Conservation (phyloP, 805 yeast species). For the Lachancea cidri region DNA sequence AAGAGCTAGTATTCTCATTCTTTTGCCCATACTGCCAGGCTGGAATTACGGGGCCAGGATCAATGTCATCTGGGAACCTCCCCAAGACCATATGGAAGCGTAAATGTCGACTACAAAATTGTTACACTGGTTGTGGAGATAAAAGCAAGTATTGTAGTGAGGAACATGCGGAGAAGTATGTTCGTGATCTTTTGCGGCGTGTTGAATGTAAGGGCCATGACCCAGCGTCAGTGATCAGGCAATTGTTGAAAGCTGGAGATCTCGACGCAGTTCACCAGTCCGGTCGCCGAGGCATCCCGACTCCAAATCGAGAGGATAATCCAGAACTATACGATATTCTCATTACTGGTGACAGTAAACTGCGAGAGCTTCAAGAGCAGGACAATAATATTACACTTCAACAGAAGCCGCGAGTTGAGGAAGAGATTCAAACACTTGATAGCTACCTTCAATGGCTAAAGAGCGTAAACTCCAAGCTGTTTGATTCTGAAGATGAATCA, state of each 20-base stretch:
- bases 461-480: constrained; percentile 18
- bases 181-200: constrained; percentile 11
- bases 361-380: constrained; percentile 15
- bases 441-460: constrained; percentile 32
- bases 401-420: constrained; percentile 13
- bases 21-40: constrained; percentile 69
- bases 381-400: constrained; percentile 10
- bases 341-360: constrained; percentile 12
- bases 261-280: constrained; percentile 14
- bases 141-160: constrained; percentile 68
- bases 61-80: constrained; percentile 12
- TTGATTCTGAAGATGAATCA: constrained; percentile 1
- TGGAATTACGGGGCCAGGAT: constrained; percentile 35
- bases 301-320: constrained; percentile 12
- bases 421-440: constrained; percentile 13
- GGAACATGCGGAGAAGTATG: constrained; percentile 54
- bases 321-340: constrained; percentile 16
- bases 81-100: constrained; percentile 67
- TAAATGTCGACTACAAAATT: constrained; percentile 59
- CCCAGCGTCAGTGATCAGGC: constrained; percentile 9
- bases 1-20: constrained; percentile 55
- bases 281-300: constrained; percentile 19
- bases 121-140: constrained; percentile 36
- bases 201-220: constrained; percentile 3
- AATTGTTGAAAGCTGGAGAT: constrained; percentile 11